These are phyloP conservation scores for Collybia mongolica DNA, from an alignment of 768 basidiomycete genomes.

Conservation along the genomic window DNA sequence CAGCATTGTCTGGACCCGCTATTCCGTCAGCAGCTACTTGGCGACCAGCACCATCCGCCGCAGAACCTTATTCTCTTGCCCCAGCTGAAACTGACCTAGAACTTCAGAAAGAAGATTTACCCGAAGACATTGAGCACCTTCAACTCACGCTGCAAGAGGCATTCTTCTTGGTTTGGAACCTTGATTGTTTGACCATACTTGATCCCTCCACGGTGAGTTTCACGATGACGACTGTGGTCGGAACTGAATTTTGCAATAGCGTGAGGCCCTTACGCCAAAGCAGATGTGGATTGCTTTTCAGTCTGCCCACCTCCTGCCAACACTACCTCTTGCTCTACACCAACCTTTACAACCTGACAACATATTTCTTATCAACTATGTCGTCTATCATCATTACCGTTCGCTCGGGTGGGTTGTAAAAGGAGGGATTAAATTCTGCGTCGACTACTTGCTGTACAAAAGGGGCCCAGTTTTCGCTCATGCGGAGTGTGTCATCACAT, in stretches of 20 bases:
- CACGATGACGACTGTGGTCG: neutral
- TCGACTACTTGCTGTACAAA: slow-evolving; percentile 92
- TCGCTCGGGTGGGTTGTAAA: slow-evolving; percentile 97
- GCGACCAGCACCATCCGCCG: slow-evolving; percentile 43
- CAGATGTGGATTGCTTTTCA: slow-evolving; percentile 71
- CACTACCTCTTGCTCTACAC: slow-evolving; percentile 24
- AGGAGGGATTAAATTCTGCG: slow-evolving; percentile 95
- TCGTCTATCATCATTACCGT: slow-evolving; percentile 91
- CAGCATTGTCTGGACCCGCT: slow-evolving; percentile 54
- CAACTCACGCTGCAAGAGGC: slow-evolving; percentile 89
- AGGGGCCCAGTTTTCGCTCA: slow-evolving; percentile 94
- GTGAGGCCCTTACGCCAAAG: slow-evolving; percentile 49
- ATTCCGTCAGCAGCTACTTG: slow-evolving; percentile 84
- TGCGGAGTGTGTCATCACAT: slow-evolving; percentile 65
- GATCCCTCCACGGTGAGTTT: slow-evolving; percentile 62
- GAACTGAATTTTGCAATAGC: slow-evolving; percentile 31
- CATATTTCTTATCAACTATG: slow-evolving; percentile 88
- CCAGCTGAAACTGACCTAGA: slow-evolving; percentile 29
- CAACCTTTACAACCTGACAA: slow-evolving; percentile 69
- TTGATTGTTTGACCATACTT: slow-evolving; percentile 77
- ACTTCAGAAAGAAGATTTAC: slow-evolving; percentile 38
- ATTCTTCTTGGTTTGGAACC: slow-evolving; percentile 82
- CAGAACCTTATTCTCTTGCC: slow-evolving; percentile 18
- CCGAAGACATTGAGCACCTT: slow-evolving; percentile 83
- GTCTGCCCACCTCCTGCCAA: slow-evolving; percentile 44